Evolutionary conservation across 768 basidiomycete genomes (phyloP), one percentile per base, ranked within the genome.

Genomic region (Tylopilus intermedius): DNA sequence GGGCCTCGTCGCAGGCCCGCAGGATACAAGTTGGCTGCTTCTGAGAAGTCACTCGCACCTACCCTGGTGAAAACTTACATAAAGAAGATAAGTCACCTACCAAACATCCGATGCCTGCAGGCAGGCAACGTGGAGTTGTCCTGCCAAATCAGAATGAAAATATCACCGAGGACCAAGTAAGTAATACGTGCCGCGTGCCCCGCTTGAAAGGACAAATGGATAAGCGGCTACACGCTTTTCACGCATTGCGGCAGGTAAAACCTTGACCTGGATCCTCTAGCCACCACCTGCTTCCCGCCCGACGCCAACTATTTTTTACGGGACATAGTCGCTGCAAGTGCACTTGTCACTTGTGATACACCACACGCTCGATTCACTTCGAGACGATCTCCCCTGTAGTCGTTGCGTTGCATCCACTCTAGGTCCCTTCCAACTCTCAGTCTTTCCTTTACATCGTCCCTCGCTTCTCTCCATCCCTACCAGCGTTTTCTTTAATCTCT

Each of bases 51-150:
- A 49, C 38, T 26, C 6, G 38, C 49, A 44, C 37, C 46, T 42
- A 44, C 37, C 46, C 47, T 58, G 54, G 50, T 41, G 33, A 39
- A 46, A 43, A 49, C 45, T 76, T 76, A 79, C 75, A 70, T 76
- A 79, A 79, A 67, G 65, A 62, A 64, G 71, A 63, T 64, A 71
- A 71, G 67, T 58, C 70, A 66, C 49, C 54, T 56, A 59, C 60
- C 58, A 50, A 73, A 74, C 74, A 70, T 67, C 63, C 57, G 62
- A 65, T 79, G 83, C 84, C 83, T 85, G 82, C 82, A 86, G 84
- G 84, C 84, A 82, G 71, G 74, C 76, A 84, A 84, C 84, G 84
- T 86, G 79, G 70, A 71, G 68, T 73, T 69, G 70, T 73, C 58
- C 51, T 68, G 53, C 67, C 69, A 63, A 68, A 81, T 82, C 79